A percentile compares a stretch with the other conserved stretches of the same genome.
Evolutionary conservation across 768 basidiomycete species (phyloP).

Genomic region (Trametes cingulata): DNA sequence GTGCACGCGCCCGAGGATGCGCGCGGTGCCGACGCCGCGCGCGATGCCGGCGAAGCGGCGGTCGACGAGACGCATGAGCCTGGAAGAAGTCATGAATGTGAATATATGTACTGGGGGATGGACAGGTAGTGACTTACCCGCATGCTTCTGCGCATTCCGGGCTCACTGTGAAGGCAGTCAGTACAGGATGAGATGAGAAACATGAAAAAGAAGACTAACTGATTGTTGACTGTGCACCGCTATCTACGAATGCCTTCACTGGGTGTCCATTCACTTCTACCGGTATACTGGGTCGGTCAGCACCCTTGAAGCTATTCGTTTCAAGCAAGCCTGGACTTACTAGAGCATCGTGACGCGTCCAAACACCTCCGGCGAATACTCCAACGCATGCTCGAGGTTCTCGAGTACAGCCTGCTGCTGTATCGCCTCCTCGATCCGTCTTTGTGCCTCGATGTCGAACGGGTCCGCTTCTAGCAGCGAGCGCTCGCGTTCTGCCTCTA

Average conservation of each 20-base stretch:
- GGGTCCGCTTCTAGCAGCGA: constrained; percentile 81
- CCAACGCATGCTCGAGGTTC: constrained; percentile 92
- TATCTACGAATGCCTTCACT: constrained; percentile 97
- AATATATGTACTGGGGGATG: not conserved
- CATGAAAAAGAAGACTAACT: constrained; percentile 52
- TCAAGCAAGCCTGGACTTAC: constrained; percentile 46
- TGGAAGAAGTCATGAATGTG: constrained; percentile 29
- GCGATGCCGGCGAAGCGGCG: constrained; percentile 87
- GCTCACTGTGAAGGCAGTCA: constrained; percentile 58
- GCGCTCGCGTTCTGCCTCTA: constrained; percentile 61
- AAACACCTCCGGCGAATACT: constrained; percentile 91
- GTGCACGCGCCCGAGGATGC: constrained; percentile 93
- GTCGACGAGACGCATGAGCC: constrained; percentile 93
- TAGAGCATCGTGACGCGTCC: constrained; percentile 97
- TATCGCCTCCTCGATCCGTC: constrained; percentile 91
- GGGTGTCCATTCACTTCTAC: constrained; percentile 90
- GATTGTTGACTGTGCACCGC: constrained; percentile 95
- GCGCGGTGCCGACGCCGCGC: constrained; percentile 90
- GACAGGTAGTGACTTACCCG: constrained; percentile 52
- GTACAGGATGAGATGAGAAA: not conserved
- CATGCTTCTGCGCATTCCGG: constrained; percentile 91
- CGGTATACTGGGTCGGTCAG: constrained; percentile 57
- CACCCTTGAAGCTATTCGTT: not conserved
- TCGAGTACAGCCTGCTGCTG: constrained; percentile 86
- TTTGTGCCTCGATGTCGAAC: constrained; percentile 89